Evolutionary conservation across 1,139 yeast species (phyloP).

Genomic region (Protomyces macrosporus): DNA sequence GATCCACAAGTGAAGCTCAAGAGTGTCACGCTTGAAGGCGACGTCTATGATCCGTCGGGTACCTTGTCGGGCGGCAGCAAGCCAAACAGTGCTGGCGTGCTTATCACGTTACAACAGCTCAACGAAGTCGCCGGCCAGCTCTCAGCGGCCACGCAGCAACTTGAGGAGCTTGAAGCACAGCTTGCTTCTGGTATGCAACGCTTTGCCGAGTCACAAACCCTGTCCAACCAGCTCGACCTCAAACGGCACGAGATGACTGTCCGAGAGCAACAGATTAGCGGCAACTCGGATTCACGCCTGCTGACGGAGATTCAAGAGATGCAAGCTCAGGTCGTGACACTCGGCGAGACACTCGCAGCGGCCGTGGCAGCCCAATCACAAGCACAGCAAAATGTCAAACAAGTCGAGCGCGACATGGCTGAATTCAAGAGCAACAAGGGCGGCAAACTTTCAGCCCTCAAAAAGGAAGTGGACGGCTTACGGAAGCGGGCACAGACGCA

Average conservation of each 20-base stretch:
- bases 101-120: slow-evolving; percentile 63
- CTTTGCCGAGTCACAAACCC: slow-evolving; percentile 50
- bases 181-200: slow-evolving; percentile 47
- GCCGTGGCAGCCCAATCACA: slow-evolving; percentile 44
- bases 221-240: slow-evolving; percentile 62
- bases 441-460: slow-evolving; percentile 63
- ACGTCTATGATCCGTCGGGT: slow-evolving; percentile 92
- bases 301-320: slow-evolving; percentile 34
- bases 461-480: slow-evolving; percentile 49
- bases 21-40: slow-evolving; percentile 92
- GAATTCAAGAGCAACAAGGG: slow-evolving; percentile 81
- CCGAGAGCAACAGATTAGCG: slow-evolving; percentile 55
- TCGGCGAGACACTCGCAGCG: slow-evolving; percentile 46
- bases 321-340: slow-evolving; percentile 29
- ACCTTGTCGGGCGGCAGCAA: slow-evolving; percentile 94
- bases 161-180: slow-evolving; percentile 44
- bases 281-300: slow-evolving; percentile 52
- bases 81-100: slow-evolving; percentile 47
- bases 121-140: slow-evolving; percentile 50
- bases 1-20: slow-evolving; percentile 73
- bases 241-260: slow-evolving; percentile 64
- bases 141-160: slow-evolving; percentile 42
- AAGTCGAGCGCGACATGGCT: slow-evolving; percentile 67
- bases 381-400: slow-evolving; percentile 39
- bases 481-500: slow-evolving; percentile 42